Evolutionary conservation across 2,329 filamentous ascomycete genomes (phyloP).

Genomic region (Fusarium irregulare): DNA sequence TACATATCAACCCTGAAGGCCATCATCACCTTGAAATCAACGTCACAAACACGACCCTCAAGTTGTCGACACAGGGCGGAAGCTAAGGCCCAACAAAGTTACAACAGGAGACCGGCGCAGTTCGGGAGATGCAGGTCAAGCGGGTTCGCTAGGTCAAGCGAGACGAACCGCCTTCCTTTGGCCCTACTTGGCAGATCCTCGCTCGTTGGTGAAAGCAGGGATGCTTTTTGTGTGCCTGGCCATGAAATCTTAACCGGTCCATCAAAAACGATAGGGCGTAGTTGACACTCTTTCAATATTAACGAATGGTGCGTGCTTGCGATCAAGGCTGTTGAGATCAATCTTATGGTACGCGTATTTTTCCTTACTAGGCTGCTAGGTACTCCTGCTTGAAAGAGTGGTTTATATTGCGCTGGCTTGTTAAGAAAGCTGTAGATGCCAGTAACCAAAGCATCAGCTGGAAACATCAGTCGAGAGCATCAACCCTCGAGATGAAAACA

Average conservation of each 20-base stretch:
- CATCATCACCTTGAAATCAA: slow-evolving; percentile 1
- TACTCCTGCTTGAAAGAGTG: neutral
- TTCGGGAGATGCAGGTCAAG: slow-evolving; percentile 39
- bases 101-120: slow-evolving; percentile 20
- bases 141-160: slow-evolving; percentile 33
- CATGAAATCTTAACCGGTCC: slow-evolving; percentile 14
- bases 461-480: neutral
- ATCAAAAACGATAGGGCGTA: slow-evolving; percentile 28
- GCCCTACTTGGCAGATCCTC: slow-evolving; percentile 21
- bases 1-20: neutral
- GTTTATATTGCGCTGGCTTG: neutral
- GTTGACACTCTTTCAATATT: slow-evolving; percentile 20
- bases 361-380: neutral
- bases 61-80: slow-evolving; percentile 38
- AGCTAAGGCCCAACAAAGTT: slow-evolving; percentile 30
- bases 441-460: neutral
- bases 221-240: slow-evolving; percentile 29
- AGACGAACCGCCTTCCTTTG: slow-evolving; percentile 29
- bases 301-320: slow-evolving; percentile 6
- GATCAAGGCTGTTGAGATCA: slow-evolving; percentile 9
- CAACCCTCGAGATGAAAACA: neutral
- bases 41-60: slow-evolving; percentile 12
- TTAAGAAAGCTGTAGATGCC: neutral
- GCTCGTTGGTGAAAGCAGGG: slow-evolving; percentile 27
- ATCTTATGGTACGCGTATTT: neutral